Base-by-base conservation (phyloP, 1,284 basidiomycete species). In the Tilletia caries region DNA sequence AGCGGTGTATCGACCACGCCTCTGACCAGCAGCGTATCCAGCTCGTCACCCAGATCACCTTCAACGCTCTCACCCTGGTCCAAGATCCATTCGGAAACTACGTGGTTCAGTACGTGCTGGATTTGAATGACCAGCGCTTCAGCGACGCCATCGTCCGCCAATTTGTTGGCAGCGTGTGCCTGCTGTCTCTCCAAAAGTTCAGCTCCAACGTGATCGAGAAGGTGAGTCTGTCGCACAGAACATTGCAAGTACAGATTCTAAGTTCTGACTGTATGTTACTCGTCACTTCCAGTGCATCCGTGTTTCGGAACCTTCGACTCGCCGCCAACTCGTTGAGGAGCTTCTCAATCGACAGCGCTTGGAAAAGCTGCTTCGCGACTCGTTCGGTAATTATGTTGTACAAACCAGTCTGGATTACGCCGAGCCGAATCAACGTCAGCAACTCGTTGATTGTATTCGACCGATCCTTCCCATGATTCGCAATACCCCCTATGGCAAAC, bases 71-170 rank as follows among this genome's bases (percentile, higher is more conserved):
- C 73, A 97, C 95, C 27, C 88, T 99, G 70, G 96, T 99, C 29
- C 96, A 98, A 86, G 96, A 99, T 84, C 96, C 96, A 41, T 98
- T 98, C 80, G 95, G 93, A 77, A 94, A 95, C 86, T 95, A 95
- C 79, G 92, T 93, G 78, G 92, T 95, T 54, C 93, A 97, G 89
- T 97, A 97, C 83, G 96, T 98, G 75, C 88, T 99, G 67, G 96
- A 98, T 83, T 86, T 98, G 81, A 98, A 98, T 85, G 95, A 98
- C 85, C 93, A 93, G 83, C 89, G 95, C 64, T 98, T 97, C 88
- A 96, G 92, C 76, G 95, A 98, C 84, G 95, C 89, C 60, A 92
- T 99, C 76, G 97, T 98, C 80, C 90, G 95, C 75, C 96, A 98
- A 81, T 99, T 98, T 85, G 87, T 93, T 68, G 95, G 96, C 79